These are phyloP conservation scores for Zymoseptoria crescenta DNA, from an alignment of 2,329 filamentous ascomycete species.

Conservation along the genomic window DNA sequence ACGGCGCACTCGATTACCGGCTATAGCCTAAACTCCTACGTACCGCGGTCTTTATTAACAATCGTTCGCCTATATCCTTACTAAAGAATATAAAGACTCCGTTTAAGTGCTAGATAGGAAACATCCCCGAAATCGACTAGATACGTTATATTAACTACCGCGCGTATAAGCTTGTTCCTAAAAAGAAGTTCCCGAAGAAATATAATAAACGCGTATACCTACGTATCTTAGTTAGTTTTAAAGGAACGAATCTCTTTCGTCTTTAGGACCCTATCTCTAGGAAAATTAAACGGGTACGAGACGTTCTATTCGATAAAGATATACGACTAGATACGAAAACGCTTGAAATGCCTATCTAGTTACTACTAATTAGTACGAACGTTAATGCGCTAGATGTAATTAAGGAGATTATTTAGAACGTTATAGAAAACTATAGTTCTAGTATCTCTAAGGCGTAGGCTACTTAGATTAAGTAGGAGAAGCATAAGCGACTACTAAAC, in stretches of 20 bases:
- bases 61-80: background rate
- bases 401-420: too few relatives aligned
- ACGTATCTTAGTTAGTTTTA: background rate
- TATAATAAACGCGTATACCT: background rate
- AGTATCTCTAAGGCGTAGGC: too few relatives aligned
- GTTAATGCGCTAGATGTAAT: too few relatives aligned
- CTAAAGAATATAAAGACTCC: background rate
- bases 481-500: background rate
- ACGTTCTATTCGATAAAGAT: conserved; percentile 1
- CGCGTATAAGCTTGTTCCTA: conserved; percentile 1
- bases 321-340: too few relatives aligned
- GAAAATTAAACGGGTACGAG: background rate
- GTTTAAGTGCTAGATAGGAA: background rate
- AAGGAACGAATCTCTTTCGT: background rate
- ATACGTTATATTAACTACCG: background rate
- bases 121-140: background rate
- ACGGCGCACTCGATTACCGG: background rate
- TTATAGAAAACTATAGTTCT: too few relatives aligned
- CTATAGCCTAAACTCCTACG: background rate
- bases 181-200: conserved; percentile 2
- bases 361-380: too few relatives aligned
- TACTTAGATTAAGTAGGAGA: too few relatives aligned
- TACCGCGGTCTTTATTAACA: background rate
- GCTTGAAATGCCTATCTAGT: too few relatives aligned
- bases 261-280: background rate